Evolutionary conservation across 1,139 yeast genomes (phyloP).

Genomic region (Chernovozyma sophiae-reginae): DNA sequence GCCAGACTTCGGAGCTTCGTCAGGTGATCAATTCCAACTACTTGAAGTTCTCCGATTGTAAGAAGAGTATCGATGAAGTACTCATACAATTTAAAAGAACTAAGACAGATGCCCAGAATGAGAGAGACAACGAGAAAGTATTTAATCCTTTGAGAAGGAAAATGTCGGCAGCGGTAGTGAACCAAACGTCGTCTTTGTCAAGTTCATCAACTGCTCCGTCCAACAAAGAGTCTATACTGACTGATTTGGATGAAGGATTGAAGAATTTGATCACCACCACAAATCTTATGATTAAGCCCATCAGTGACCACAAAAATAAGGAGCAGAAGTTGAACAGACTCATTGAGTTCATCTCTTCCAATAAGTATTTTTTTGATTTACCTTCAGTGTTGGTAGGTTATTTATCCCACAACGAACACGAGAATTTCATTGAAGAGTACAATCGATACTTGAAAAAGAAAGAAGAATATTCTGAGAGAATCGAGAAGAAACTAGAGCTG

Average conservation of each 20-base stretch:
- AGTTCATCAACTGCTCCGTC: background rate
- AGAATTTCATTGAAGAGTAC: slow-evolving; percentile 66
- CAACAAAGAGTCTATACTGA: slow-evolving; percentile 7
- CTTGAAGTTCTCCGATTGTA: slow-evolving; percentile 70
- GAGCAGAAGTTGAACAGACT: slow-evolving; percentile 59
- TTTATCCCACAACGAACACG: slow-evolving; percentile 62
- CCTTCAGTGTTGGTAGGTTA: slow-evolving; percentile 58
- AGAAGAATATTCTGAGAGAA: slow-evolving; percentile 13
- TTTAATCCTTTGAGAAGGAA: slow-evolving; percentile 35
- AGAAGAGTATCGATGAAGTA: slow-evolving; percentile 47
- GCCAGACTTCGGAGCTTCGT: slow-evolving; percentile 64
- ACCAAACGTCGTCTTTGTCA: too few species aligned
- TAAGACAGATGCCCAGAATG: slow-evolving; percentile 37
- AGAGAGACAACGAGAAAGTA: slow-evolving; percentile 31
- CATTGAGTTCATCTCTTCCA: slow-evolving; percentile 57
- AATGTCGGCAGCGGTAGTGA: slow-evolving; percentile 13
- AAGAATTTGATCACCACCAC: slow-evolving; percentile 54
- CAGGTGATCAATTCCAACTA: slow-evolving; percentile 70
- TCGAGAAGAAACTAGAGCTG: slow-evolving; percentile 7
- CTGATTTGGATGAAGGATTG: slow-evolving; percentile 42
- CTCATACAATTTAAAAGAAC: slow-evolving; percentile 30
- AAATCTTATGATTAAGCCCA: slow-evolving; percentile 69
- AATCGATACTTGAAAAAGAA: slow-evolving; percentile 45
- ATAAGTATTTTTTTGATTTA: slow-evolving; percentile 65
- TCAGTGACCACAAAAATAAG: slow-evolving; percentile 58